Base-by-base conservation (phyloP, 1,139 yeast genomes). In the Magnusiomyces fungicola region DNA sequence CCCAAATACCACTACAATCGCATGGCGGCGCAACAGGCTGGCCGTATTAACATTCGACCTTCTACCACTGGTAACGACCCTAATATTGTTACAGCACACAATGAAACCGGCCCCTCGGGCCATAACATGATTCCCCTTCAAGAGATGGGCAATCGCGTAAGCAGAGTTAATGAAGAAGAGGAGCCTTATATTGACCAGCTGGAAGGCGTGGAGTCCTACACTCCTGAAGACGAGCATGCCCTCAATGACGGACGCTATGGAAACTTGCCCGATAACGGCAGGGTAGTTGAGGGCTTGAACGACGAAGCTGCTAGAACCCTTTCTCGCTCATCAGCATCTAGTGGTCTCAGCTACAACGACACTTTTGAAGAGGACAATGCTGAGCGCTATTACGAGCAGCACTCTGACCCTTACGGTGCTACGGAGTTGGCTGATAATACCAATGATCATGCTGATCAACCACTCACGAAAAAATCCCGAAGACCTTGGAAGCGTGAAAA, bases 1-100 rank as follows among this genome's bases (percentile, higher is more conserved):
- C 94, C 92, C 1, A 79, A 83, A 51, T 84, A 74, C 65, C 90
- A 85, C 64, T 87, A 87, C 65, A 77, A 88, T n/a, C 90, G 84
- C 58, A 63, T 61, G 21, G 83, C 83, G 24, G 83, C 92, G 9
- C 79, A 81, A 51, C 86, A 83, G 59, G 71, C 82, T 3, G 74
- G 72, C 53, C 82, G 81, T 59, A 69, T 86, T 53, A 61, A 64
- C 25, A 68, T 87, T 42, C 80, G 76, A 58, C 90, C 95, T 1
- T 79, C 89, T 0, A 66, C 83, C 2, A 83, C 92, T 1, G 95
- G 95, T 2, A 72, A 80, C 48, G 85, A 83, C 57, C 95, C 95
- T 1, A 65, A 67, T n/a, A 46, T 60, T 27, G 61, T 51, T 68
- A 67, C 25, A 79, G 81, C 30, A 67, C 36, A n/a, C 37, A 23